Base-by-base conservation (phyloP, 139 green algal species). In the Chlamydomonas incerta region DNA sequence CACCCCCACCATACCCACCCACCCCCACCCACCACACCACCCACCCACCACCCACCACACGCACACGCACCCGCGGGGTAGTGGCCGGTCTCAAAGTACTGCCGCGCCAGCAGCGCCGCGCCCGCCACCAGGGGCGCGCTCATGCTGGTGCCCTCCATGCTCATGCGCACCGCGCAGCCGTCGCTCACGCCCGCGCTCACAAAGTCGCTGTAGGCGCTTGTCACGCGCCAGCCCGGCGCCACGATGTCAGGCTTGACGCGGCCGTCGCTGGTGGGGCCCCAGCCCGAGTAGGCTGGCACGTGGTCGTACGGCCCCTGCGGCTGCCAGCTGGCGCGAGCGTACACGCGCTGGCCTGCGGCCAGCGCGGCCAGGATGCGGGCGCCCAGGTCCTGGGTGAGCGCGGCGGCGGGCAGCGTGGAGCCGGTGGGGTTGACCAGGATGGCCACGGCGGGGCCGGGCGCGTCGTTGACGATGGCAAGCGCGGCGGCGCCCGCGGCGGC, bases 241-340 rank as follows among this genome's bases (percentile, higher is more conserved):
- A 97, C 87, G 20, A 98, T 33, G 73, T 98, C 95, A 13, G 95
- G 95, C 85, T 98, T 98, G 57, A 96, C 89, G 29, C 95, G 86
- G 35, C 88, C 88, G 82, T 98, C 95, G 5, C 35, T 31, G 0
- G 95, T 95, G 29, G 95, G 95, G 6, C 95, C 94, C 29, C 88
- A 91, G 34, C 77, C 91, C 0, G 87, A 91, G 67, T 91, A 95
- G 31, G 79, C 69, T 0, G 92, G 91, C 69, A 96, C 81, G 76
- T 91, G 91, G 26, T 93, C 91, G 35, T 92, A 96, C 26, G 85
- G 57, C 29, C 82, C 69, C 70, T 90, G 79, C 60, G 90, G 85
- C 46, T 71, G 10, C 74, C 55, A 70, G 6, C 21, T 29, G 2
- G 74, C 29, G 24, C 57, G 74, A 18, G 24, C 57, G 34, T 58